A percentile compares a stretch with the other conserved stretches of the same genome.
These are phyloP conservation scores for Capsicum pubescens DNA, from an alignment of 257 asterid species.

Conservation along the genomic window DNA sequence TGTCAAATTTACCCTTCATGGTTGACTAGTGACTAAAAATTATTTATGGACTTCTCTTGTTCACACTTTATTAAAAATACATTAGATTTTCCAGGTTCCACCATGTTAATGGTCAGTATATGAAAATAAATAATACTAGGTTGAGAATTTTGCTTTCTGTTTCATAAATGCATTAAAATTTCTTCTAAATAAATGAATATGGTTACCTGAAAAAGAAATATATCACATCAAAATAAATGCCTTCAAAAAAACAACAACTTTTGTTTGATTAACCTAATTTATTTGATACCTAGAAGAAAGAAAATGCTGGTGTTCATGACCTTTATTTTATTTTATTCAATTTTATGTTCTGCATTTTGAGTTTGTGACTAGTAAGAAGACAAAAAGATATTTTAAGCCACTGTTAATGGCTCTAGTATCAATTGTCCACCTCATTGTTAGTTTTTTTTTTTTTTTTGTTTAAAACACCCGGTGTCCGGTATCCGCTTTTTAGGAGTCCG, in stretches of 20 bases:
- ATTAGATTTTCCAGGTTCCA: background rate
- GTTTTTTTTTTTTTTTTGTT: no score
- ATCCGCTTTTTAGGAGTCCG: no score
- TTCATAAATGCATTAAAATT: background rate
- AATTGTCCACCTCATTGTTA: background rate
- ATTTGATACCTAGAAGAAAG: background rate
- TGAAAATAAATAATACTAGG: background rate
- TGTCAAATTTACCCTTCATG: conserved; percentile 42
- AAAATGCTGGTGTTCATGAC: background rate
- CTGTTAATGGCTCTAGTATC: background rate
- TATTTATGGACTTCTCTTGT: conserved; percentile 25
- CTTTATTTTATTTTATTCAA: background rate
- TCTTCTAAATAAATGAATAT: background rate
- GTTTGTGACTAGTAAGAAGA: background rate
- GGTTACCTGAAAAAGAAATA: background rate
- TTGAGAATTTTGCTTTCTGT: conserved; percentile 11
- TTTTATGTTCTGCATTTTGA: background rate
- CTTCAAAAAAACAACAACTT: background rate
- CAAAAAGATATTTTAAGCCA: background rate
- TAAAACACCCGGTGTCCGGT: no score
- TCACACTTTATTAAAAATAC: background rate
- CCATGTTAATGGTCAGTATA: no score
- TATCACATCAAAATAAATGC: background rate
- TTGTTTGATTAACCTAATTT: no score
- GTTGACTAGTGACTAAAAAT: conserved; percentile 21